Conservation (phyloP, 768 basidiomycete species). For the Xerocomellus chrysenteron region DNA sequence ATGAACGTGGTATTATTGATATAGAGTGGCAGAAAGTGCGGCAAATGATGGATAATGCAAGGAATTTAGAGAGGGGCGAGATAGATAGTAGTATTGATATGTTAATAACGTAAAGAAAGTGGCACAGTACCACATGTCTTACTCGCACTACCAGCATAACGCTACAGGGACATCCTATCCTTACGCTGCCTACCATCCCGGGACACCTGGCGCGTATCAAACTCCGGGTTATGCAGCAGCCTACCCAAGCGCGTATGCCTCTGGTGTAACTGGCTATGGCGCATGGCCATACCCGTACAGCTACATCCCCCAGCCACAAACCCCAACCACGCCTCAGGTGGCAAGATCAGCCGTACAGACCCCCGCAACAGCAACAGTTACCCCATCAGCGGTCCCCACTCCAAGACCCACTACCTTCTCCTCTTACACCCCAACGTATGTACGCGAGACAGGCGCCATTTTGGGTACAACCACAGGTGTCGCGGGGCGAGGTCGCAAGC, state of each 20-base stretch:
- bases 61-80: constrained; percentile 59
- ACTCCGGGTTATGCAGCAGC: constrained; percentile 51
- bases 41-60: constrained; percentile 72
- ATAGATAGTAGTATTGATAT: constrained; percentile 12
- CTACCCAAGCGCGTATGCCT: constrained; percentile 48
- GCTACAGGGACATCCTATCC: constrained; percentile 59
- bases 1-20: constrained; percentile 63
- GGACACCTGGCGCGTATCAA: constrained; percentile 45
- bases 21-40: constrained; percentile 70
- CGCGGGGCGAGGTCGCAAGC: constrained; percentile 55
- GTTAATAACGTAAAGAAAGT: not conserved
- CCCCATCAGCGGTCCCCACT: constrained; percentile 31
- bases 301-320: constrained; percentile 48
- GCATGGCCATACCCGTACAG: constrained; percentile 69
- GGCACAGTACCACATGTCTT: constrained; percentile 25
- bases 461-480: constrained; percentile 38
- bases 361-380: constrained; percentile 30
- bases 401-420: constrained; percentile 50
- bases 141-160: constrained; percentile 36
- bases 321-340: constrained; percentile 23
- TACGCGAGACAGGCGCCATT: constrained; percentile 45
- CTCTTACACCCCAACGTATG: constrained; percentile 52
- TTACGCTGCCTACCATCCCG: constrained; percentile 61
- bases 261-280: constrained; percentile 68
- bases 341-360: constrained; percentile 31